A percentile compares a stretch with the other conserved stretches of the same genome.
These are phyloP conservation scores for Starmerella khaoyaiensis DNA, from an alignment of 805 yeast species.

Conservation along the genomic window DNA sequence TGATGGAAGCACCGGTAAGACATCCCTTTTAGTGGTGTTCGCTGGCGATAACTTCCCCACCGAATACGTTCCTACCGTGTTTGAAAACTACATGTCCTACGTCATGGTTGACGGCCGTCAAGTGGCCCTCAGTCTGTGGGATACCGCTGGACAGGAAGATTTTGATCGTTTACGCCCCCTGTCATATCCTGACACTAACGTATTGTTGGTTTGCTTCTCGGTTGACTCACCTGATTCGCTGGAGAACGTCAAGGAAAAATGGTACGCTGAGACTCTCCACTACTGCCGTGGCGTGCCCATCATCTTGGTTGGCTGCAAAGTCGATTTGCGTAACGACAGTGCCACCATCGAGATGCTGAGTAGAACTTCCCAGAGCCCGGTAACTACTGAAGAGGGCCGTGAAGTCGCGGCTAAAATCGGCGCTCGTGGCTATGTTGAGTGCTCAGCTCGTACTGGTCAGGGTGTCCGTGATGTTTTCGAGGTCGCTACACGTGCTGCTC, in stretches of 20 bases:
- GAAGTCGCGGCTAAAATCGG: conserved; percentile 81
- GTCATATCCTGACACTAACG: conserved; percentile 86
- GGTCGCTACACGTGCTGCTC: conserved; percentile 83
- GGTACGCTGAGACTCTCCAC: conserved; percentile 88
- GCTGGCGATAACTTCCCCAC: conserved; percentile 87
- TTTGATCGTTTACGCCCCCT: conserved; percentile 86
- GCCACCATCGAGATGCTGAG: conserved; percentile 61
- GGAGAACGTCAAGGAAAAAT: conserved; percentile 87
- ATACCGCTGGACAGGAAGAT: conserved; percentile 98
- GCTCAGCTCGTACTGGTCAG: conserved; percentile 75
- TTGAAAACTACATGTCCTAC: conserved; percentile 94
- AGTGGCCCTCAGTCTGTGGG: conserved; percentile 92
- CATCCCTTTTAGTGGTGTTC: conserved; percentile 73
- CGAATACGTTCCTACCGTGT: conserved; percentile 90
- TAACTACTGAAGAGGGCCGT: conserved; percentile 69
- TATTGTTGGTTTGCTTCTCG: conserved; percentile 80
- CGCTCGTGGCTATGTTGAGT: conserved; percentile 74
- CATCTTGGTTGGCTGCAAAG: conserved; percentile 83
- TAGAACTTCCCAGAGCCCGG: conserved; percentile 68
- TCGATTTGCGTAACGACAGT: conserved; percentile 74
- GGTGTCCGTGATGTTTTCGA: conserved; percentile 90
- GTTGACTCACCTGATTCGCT: conserved; percentile 84
- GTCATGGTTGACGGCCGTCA: conserved; percentile 84
- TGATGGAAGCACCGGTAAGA: conserved; percentile 96
- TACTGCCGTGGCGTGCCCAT: conserved; percentile 92